Conservation (phyloP, 2,329 filamentous ascomycete genomes). For the Nigrospora oryzae region DNA sequence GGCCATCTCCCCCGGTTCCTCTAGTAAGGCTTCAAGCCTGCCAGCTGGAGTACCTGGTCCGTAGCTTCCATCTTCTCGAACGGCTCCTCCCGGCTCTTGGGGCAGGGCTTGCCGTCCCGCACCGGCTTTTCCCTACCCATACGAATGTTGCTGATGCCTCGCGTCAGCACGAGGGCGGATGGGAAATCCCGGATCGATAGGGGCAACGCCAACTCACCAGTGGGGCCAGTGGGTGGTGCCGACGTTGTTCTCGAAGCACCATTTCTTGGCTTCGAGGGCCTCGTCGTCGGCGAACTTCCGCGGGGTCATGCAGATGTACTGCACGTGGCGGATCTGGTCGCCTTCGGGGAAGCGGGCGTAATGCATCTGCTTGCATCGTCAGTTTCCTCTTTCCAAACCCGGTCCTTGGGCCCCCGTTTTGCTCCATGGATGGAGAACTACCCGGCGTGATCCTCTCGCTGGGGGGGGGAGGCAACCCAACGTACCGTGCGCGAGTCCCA, state of each 20-base stretch:
- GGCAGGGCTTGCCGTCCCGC: constrained; percentile 24
- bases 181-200: too few relatives aligned
- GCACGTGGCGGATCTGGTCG: constrained; percentile 23
- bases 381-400: background rate
- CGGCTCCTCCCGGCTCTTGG: constrained; percentile 25
- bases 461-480: background rate
- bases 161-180: background rate
- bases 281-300: constrained; percentile 22
- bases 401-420: too few relatives aligned
- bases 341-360: constrained; percentile 26
- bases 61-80: constrained; percentile 26
- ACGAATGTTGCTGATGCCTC: constrained; percentile 22
- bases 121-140: constrained; percentile 22
- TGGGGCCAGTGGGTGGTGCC: constrained; percentile 30
- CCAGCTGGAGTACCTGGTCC: constrained; percentile 22
- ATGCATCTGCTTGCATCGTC: constrained; percentile 27
- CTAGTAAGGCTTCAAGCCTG: constrained; percentile 21
- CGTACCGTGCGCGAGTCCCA: constrained; percentile 31
- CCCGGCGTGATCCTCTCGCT: background rate
- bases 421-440: too few relatives aligned
- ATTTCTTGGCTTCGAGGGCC: constrained; percentile 20
- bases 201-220: constrained; percentile 5
- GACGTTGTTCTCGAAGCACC: constrained; percentile 21
- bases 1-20: too few relatives aligned
- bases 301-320: constrained; percentile 28